A percentile compares a stretch with the other conserved stretches of the same genome.
Evolutionary conservation across 2,329 filamentous ascomycete genomes (phyloP).

Genomic region (Fusarium xyrophilum): DNA sequence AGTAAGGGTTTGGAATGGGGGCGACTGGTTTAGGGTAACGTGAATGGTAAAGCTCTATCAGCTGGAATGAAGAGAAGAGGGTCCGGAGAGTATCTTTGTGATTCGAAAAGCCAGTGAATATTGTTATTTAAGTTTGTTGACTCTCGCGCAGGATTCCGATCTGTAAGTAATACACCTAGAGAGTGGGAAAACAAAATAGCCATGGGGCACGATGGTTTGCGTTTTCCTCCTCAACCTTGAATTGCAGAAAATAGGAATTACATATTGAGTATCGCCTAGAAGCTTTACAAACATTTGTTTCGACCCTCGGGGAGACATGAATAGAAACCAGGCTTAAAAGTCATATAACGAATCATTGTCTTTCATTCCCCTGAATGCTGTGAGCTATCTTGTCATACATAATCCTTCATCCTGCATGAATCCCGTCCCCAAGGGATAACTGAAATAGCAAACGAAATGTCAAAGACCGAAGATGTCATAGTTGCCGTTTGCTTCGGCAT

Average conservation of each 20-base stretch:
- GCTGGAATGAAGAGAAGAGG: background rate
- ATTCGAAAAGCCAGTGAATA: background rate
- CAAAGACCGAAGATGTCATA: background rate
- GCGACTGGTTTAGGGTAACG: conserved; percentile 12
- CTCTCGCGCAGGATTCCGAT: background rate
- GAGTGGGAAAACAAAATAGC: too few relatives aligned
- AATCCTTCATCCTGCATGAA: fast-evolving
- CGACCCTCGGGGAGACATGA: too few relatives aligned
- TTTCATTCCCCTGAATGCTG: too few relatives aligned
- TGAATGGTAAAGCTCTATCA: background rate
- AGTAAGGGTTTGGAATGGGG: conserved; percentile 31
- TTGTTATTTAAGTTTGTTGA: fast-evolving
- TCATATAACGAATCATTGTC: too few relatives aligned
- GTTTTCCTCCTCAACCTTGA: too few relatives aligned
- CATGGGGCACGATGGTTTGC: too few relatives aligned
- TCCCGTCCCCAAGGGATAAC: background rate
- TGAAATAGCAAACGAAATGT: background rate
- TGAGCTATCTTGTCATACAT: background rate
- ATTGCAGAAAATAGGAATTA: too few relatives aligned
- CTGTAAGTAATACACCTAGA: too few relatives aligned
- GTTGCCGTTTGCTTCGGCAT: fast-evolving
- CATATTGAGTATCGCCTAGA: too few relatives aligned
- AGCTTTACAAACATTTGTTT: too few relatives aligned
- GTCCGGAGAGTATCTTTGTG: fast-evolving
- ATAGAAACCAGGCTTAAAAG: too few relatives aligned